phyloP scores from a whole-genome alignment of 2,329 filamentous ascomycete species.

The Aspergillus sp. region DNA sequence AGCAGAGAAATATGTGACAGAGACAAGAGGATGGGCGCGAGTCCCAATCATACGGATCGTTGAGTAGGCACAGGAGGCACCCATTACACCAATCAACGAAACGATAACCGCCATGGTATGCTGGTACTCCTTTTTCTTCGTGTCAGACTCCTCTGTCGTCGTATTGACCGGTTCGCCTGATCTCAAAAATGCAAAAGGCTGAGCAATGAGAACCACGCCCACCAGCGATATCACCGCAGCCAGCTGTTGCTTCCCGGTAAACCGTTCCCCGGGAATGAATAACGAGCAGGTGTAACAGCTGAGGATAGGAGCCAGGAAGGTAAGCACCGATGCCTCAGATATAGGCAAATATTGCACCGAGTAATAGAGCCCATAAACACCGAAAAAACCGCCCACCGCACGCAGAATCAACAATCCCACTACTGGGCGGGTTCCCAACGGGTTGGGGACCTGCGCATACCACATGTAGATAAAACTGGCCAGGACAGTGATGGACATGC shows the following conservation, averaged over 20 bases:
- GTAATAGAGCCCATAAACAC: slow-evolving; percentile 74
- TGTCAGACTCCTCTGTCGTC: slow-evolving; percentile 37
- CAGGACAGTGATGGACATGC: slow-evolving; percentile 71
- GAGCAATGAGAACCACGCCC: slow-evolving; percentile 79
- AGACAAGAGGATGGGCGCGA: slow-evolving; percentile 75
- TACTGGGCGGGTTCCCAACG: slow-evolving; percentile 64
- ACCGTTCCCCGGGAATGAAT: slow-evolving; percentile 66
- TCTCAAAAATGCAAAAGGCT: slow-evolving; percentile 45
- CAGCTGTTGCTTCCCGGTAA: slow-evolving; percentile 70
- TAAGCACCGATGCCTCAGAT: slow-evolving; percentile 83
- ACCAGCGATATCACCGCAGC: slow-evolving; percentile 69
- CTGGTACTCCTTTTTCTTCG: no score
- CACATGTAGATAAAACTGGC: slow-evolving; percentile 70
- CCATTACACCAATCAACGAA: slow-evolving; percentile 72
- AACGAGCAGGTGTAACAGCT: slow-evolving; percentile 77
- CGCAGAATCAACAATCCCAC: slow-evolving; percentile 63
- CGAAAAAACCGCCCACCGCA: slow-evolving; percentile 69
- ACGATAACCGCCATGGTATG: slow-evolving; percentile 66
- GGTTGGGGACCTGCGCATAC: slow-evolving; percentile 61
- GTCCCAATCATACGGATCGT: slow-evolving; percentile 75
- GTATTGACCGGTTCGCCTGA: slow-evolving; percentile 12
- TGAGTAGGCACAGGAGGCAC: slow-evolving; percentile 70
- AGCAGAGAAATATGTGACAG: slow-evolving; percentile 75
- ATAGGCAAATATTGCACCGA: slow-evolving; percentile 74
- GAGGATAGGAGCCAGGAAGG: slow-evolving; percentile 75